Evolutionary conservation across 2,329 filamentous ascomycete genomes (phyloP).

Genomic region (Dactylellina sp.): DNA sequence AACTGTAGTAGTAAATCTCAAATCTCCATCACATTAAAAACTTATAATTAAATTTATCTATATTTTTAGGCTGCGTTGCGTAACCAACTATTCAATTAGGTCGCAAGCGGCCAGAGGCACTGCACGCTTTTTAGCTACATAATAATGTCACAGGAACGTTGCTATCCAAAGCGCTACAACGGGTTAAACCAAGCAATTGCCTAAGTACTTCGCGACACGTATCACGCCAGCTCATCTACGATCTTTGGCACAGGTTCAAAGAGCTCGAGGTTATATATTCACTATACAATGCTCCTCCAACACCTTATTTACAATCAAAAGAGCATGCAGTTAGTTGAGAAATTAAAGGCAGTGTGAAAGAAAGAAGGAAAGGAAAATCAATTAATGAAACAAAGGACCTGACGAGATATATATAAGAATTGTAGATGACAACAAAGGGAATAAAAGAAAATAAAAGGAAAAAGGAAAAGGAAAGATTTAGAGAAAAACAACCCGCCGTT

Average conservation of each 20-base stretch:
- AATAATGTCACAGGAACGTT: too few relatives aligned
- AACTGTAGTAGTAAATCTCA: too few relatives aligned
- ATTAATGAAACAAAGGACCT: neutral
- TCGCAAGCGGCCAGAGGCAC: too few relatives aligned
- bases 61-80: too few relatives aligned
- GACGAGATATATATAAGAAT: slow-evolving; percentile 21
- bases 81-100: too few relatives aligned
- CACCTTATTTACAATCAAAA: slow-evolving; percentile 17
- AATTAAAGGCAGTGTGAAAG: neutral
- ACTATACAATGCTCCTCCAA: neutral
- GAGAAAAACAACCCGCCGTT: neutral
- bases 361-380: slow-evolving; percentile 2
- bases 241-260: neutral
- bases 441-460: neutral
- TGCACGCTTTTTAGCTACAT: too few relatives aligned
- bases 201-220: neutral
- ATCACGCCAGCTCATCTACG: slow-evolving; percentile 1
- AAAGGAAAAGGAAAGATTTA: neutral
- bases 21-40: too few relatives aligned
- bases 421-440: neutral
- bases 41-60: too few relatives aligned
- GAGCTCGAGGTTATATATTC: neutral
- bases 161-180: too few relatives aligned
- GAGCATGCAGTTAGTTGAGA: neutral
- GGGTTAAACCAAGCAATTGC: too few relatives aligned